Conservation (phyloP, 148 eudicot species). For the Vaccinium corymbosum region DNA sequence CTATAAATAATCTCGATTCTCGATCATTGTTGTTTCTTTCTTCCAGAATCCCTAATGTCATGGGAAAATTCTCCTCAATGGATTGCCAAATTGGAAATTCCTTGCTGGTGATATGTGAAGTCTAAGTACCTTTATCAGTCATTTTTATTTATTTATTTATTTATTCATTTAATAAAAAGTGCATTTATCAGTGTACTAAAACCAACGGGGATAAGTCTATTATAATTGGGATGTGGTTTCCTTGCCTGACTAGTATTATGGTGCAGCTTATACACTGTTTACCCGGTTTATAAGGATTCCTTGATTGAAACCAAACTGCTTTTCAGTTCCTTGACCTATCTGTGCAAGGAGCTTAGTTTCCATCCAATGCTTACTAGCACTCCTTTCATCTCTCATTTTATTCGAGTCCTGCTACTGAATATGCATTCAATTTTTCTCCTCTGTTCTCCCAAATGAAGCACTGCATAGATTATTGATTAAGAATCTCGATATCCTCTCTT, state of each 20-base stretch:
- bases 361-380: background rate
- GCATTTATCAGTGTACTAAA: background rate
- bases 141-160: too few species aligned
- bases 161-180: too few species aligned
- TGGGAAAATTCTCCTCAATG: background rate
- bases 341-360: background rate
- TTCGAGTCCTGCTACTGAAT: background rate
- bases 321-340: background rate
- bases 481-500: background rate
- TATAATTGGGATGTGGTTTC: background rate
- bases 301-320: constrained; percentile 8
- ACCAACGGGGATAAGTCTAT: background rate
- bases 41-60: background rate
- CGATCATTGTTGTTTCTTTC: background rate
- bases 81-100: background rate
- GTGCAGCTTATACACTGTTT: background rate
- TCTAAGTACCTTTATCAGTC: background rate
- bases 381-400: background rate
- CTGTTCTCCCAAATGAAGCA: background rate
- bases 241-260: background rate
- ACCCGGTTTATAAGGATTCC: background rate
- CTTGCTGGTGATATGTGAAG: background rate
- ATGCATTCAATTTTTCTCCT: background rate
- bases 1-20: background rate
- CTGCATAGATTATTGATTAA: background rate